A percentile compares a stretch with the other conserved stretches of the same genome.
These are phyloP conservation scores for Triticum turgidum DNA, from an alignment of 176 grass and related monocot genomes.

Conservation along the genomic window DNA sequence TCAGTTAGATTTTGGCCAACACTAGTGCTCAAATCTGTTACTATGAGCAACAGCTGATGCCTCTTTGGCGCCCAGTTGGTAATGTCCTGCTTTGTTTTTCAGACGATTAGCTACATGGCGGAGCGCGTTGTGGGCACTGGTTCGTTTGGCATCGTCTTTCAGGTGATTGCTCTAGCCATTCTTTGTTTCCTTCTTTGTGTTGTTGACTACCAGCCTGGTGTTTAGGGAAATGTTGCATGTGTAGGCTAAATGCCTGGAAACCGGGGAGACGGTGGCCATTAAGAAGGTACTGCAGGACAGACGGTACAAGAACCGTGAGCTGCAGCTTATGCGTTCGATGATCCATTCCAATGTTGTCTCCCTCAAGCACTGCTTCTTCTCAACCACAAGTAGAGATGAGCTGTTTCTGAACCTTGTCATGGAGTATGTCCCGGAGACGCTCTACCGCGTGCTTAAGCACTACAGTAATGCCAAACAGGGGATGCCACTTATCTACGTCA, in stretches of 20 bases:
- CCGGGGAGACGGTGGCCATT: slow-evolving; percentile 62
- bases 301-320: slow-evolving; percentile 89
- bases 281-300: slow-evolving; percentile 69
- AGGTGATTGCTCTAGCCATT: slow-evolving; percentile 13
- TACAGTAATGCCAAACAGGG: slow-evolving; percentile 96
- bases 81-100: slow-evolving; percentile 28
- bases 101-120: slow-evolving; percentile 41
- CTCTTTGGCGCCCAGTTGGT: not conserved
- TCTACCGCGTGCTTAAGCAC: slow-evolving; percentile 89
- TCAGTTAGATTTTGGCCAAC: not conserved
- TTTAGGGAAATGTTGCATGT: not conserved
- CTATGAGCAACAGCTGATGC: not conserved
- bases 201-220: not conserved
- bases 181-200: too few species aligned
- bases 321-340: slow-evolving; percentile 95
- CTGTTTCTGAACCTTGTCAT: slow-evolving; percentile 96
- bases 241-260: slow-evolving; percentile 73
- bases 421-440: slow-evolving; percentile 93
- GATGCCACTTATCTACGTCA: slow-evolving; percentile 95
- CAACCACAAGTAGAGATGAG: slow-evolving; percentile 80
- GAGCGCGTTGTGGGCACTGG: slow-evolving; percentile 30
- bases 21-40: not conserved
- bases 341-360: slow-evolving; percentile 87
- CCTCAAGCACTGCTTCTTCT: slow-evolving; percentile 99
- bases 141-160: slow-evolving; percentile 42